These are phyloP conservation scores for Aechmea fasciata DNA, from an alignment of 176 grass and related monocot genomes.

Conservation along the genomic window DNA sequence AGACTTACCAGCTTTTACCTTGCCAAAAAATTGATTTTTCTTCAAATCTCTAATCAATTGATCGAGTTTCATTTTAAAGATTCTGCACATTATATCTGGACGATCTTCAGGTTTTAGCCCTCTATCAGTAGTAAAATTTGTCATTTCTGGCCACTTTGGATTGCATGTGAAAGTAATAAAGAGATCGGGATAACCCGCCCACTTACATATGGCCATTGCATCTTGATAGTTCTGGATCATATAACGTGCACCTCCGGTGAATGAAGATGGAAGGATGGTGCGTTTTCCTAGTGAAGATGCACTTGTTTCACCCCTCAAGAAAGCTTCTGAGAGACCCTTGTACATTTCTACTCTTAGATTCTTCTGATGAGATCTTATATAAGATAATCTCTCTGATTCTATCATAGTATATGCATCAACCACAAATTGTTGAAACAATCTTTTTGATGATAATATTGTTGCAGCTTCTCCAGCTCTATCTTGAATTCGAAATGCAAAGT, in stretches of 20 bases:
- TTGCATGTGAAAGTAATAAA: conserved; percentile 23
- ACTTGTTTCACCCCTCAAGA: conserved; percentile 4
- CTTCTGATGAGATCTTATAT: neutral
- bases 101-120: conserved; percentile 9
- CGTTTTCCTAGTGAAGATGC: neutral
- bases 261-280: neutral
- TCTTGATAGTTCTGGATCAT: conserved; percentile 19
- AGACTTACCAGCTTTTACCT: conserved; percentile 6
- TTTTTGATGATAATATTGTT: neutral
- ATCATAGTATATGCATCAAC: neutral
- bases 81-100: conserved; percentile 12
- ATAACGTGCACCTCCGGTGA: neutral
- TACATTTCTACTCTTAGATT: neutral
- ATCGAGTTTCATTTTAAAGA: conserved; percentile 21
- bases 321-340: conserved; percentile 2
- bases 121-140: neutral
- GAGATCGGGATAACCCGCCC: neutral
- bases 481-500: conserved; percentile 22
- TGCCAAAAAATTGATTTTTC: neutral
- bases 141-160: conserved; percentile 26
- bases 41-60: conserved; percentile 14
- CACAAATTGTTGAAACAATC: conserved; percentile 5
- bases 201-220: conserved; percentile 3
- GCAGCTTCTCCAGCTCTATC: neutral
- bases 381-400: conserved; percentile 13